These are phyloP conservation scores for Phaeosphaeriaceae sp. DNA, from an alignment of 2,329 filamentous ascomycete genomes.

Conservation along the genomic window DNA sequence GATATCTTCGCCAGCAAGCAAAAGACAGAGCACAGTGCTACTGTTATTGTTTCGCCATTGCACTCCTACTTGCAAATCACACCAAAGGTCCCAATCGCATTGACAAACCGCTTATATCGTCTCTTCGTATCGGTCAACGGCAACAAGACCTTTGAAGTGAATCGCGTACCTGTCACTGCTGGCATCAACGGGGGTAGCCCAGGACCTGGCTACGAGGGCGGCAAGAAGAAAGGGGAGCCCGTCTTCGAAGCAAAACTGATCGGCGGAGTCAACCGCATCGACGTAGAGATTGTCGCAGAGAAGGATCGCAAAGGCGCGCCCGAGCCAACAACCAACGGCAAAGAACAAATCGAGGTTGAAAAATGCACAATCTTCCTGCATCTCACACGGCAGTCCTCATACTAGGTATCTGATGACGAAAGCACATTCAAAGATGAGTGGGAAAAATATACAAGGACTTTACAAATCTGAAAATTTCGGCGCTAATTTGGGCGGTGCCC, in stretches of 20 bases:
- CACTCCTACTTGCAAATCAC: slow-evolving; percentile 75
- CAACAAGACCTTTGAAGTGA: slow-evolving; percentile 64
- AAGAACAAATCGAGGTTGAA: slow-evolving; percentile 74
- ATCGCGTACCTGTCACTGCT: slow-evolving; percentile 57
- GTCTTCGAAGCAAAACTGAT: slow-evolving; percentile 76
- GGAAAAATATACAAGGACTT: not conserved
- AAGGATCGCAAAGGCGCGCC: slow-evolving; percentile 57
- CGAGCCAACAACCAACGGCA: slow-evolving; percentile 30
- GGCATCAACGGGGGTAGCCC: slow-evolving; percentile 39
- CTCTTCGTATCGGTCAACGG: slow-evolving; percentile 76
- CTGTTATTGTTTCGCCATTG: slow-evolving; percentile 70
- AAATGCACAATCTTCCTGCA: slow-evolving; percentile 78
- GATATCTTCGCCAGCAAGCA: slow-evolving; percentile 69
- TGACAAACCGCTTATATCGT: slow-evolving; percentile 75
- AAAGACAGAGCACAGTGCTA: slow-evolving; percentile 73
- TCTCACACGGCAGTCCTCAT: slow-evolving; percentile 56
- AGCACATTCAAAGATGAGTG: not conserved
- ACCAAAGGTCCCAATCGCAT: slow-evolving; percentile 67
- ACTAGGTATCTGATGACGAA: slow-evolving; percentile 14
- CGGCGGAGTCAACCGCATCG: slow-evolving; percentile 77
- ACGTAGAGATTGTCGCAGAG: slow-evolving; percentile 77
- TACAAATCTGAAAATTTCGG: not conserved
- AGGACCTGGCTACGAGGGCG: slow-evolving; percentile 33
- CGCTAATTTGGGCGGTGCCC: no score
- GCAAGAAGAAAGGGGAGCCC: slow-evolving; percentile 62